Evolutionary conservation across 139 green algal species (phyloP), one percentile per base, ranked within the genome.

Genomic region (Chloropicon primus): DNA sequence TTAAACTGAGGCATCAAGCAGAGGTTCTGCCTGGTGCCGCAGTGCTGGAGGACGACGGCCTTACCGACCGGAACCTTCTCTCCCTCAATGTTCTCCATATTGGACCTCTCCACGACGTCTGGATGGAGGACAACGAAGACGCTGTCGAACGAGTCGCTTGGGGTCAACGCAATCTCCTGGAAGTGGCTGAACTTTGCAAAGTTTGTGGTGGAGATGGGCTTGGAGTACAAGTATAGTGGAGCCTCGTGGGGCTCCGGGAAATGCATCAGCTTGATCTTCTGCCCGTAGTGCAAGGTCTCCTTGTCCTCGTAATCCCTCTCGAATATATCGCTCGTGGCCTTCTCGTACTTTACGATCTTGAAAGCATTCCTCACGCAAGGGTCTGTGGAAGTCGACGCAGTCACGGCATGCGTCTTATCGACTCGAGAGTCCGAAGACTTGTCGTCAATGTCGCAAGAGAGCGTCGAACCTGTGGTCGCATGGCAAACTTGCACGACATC

Each of bases 301-400:
- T 86, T 84, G 0, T 77, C 76, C 75, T 84, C 23, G 24, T 74
- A 74, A 3, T 27, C 71, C 5, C 23, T 3, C 23, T 26, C 71
- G 24, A 74, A 27, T 10, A 26, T 26, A 27, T 74, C 23, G 71
- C 71, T 27, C 71, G 5, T 26, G 71, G 71, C 71, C 23, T 27
- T 74, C 23, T 27, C 54, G 84, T 87, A 88, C 76, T 80, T 82
- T 29, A 79, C 25, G 1, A 91, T 27, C 1, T 87, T 73, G 27
- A 91, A 78, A 25, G 81, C 84, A 81, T 87, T 91, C 74, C 87
- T 54, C 21, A 82, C 80, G 53, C 85, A 84, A 5, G 84, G 83
- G 10, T 78, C 78, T 2, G 78, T 74, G 10, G 74, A 26, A 22
- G 41, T 54, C 0, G 82, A 74, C 0, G 82, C 85, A 72, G 87